Base-by-base conservation (phyloP, 441 rosid genomes). In the Adansonia rubrostipa region DNA sequence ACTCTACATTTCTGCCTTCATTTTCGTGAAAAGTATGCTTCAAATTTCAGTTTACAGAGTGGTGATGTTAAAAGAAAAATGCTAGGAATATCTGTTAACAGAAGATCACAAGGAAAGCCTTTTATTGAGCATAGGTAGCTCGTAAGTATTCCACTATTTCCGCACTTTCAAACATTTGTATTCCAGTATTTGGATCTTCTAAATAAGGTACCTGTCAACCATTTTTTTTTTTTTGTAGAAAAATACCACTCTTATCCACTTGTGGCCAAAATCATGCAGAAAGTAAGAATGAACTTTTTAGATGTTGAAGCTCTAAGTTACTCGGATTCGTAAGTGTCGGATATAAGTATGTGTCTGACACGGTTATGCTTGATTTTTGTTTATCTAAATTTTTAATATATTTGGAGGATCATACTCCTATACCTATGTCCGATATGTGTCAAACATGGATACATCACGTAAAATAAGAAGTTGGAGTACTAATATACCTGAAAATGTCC, bases 141-240 rank as follows among this genome's bases (percentile, higher is more conserved):
- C 64, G 87, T 50, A 91, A 81, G 81, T 89, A 88, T 19, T 91
- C 95, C 75, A 80, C 88, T 47, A 91, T 91, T 68, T 88, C 91
- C 50, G 93, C 93, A 82, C 92, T 91, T 79, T 91, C 95, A 81
- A 89, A 91, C 95, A 89, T 87, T 78, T 89, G 81, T 69, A 91
- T 83, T 47, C 93, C 95, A 4, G 95, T 91, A 80, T 91, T 91
- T 44, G 91, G 92, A 73, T 91, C 95, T 80, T 88, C 90, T 9
- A 91, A 81, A 80, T 88, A 88, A 58, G 95, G 93, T 8, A 80
- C 95, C 93, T 89, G 87, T 19, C 74, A 68, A 82, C 50, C 36
- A 60, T 60, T 9, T 60, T 3, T 22, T 7, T n/a, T 54, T 1
- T 53, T 11, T 11, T 4, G 19, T 53, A 13, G 15, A 3, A 28